Conservation (phyloP, 768 basidiomycete genomes). For the Tylopilus rubrobrunneus region DNA sequence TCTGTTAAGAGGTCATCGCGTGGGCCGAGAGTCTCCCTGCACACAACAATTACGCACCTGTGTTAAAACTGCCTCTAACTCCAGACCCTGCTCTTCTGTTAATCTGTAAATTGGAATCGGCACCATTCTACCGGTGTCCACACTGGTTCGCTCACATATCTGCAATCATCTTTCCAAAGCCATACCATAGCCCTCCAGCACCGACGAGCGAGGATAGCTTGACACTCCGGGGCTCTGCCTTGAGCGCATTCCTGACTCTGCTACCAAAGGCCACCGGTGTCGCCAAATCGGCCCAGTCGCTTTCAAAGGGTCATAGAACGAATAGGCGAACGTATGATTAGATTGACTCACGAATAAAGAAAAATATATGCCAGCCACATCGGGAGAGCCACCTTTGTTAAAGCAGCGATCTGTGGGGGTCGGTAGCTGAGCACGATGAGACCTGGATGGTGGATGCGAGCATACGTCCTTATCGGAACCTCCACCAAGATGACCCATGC, state of each 20-base stretch:
- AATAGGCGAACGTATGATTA: background rate
- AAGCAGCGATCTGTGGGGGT: constrained; percentile 60
- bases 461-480: constrained; percentile 80
- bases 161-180: constrained; percentile 83
- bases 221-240: constrained; percentile 84
- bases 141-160: constrained; percentile 54
- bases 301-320: constrained; percentile 26
- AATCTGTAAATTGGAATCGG: constrained; percentile 45
- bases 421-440: constrained; percentile 6
- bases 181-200: constrained; percentile 87
- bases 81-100: constrained; percentile 67
- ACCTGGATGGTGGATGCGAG: constrained; percentile 5
- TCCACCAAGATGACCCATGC: constrained; percentile 87
- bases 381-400: constrained; percentile 77
- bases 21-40: background rate
- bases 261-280: constrained; percentile 75
- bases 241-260: constrained; percentile 81
- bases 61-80: constrained; percentile 67
- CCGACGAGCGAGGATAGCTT: constrained; percentile 81
- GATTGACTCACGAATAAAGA: constrained; percentile 60
- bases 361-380: constrained; percentile 90
- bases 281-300: constrained; percentile 87
- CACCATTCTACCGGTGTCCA: background rate
- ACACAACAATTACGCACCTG: constrained; percentile 41
- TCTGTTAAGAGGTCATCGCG: constrained; percentile 38